Conservation (phyloP, 2,329 filamentous ascomycete genomes). For the Camillea tinctor region DNA sequence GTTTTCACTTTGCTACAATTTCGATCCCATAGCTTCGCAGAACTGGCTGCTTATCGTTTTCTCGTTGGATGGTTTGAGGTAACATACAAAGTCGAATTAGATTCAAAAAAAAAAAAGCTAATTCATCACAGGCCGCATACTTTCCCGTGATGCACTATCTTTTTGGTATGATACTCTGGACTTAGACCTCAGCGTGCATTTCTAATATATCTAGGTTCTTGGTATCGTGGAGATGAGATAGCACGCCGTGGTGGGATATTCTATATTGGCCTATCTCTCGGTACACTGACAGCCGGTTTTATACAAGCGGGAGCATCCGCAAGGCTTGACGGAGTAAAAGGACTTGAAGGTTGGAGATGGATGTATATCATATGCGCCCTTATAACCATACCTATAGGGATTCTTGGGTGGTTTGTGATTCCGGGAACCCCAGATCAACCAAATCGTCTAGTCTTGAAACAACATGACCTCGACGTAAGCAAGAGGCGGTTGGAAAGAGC, state of each 20-base stretch:
- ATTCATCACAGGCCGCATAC: slow-evolving; percentile 29
- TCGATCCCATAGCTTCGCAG: slow-evolving; percentile 46
- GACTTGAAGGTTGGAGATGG: slow-evolving; percentile 52
- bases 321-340: slow-evolving; percentile 43
- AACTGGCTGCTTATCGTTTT: slow-evolving; percentile 53
- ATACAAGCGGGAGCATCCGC: slow-evolving; percentile 45
- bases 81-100: not conserved
- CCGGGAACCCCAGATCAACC: slow-evolving; percentile 41
- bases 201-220: slow-evolving; percentile 37
- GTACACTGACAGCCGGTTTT: slow-evolving; percentile 52
- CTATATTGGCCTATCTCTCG: slow-evolving; percentile 51
- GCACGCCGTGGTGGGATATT: slow-evolving; percentile 50
- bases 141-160: slow-evolving; percentile 43
- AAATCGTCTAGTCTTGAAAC: slow-evolving; percentile 17
- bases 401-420: slow-evolving; percentile 50
- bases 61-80: slow-evolving; percentile 53
- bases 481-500: slow-evolving; percentile 43
- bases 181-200: too few relatives aligned
- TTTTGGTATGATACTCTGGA: slow-evolving; percentile 21
- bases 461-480: slow-evolving; percentile 45
- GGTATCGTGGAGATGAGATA: slow-evolving; percentile 50
- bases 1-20: slow-evolving; percentile 57
- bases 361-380: slow-evolving; percentile 55
- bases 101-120: not conserved
- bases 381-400: slow-evolving; percentile 54